phyloP scores from a whole-genome alignment of 495 filamentous ascomycete species.

The Usnea hakonensis region DNA sequence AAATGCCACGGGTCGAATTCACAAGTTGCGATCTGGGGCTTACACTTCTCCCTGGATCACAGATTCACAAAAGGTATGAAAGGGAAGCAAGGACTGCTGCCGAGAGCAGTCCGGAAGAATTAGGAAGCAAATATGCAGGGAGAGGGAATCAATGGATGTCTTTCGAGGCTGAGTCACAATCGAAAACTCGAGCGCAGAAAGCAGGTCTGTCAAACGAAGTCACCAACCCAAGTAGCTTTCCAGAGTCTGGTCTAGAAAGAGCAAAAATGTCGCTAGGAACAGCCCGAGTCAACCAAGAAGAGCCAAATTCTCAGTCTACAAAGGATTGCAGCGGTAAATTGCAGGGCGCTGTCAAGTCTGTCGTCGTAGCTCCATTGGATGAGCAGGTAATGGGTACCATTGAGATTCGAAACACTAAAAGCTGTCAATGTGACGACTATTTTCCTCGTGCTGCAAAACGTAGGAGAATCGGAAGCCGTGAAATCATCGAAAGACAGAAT shows the following conservation, averaged over 20 bases:
- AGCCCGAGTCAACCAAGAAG: background rate
- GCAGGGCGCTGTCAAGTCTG: background rate
- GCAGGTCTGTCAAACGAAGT: background rate
- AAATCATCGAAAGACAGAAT: background rate
- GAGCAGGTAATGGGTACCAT: background rate
- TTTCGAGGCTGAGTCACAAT: background rate
- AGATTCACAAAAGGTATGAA: slow-evolving; percentile 25
- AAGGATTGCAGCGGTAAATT: background rate
- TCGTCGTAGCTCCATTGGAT: background rate
- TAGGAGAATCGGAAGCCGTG: background rate
- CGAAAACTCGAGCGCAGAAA: background rate
- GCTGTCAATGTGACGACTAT: background rate
- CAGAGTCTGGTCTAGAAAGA: background rate
- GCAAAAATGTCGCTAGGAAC: background rate
- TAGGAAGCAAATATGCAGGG: background rate
- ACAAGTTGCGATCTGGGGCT: slow-evolving; percentile 37
- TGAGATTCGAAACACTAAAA: background rate
- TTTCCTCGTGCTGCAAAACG: background rate
- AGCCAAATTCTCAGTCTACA: background rate
- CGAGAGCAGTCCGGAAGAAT: background rate
- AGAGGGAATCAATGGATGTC: background rate
- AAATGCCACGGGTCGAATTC: slow-evolving; percentile 17
- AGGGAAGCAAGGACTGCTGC: background rate
- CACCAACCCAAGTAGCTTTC: background rate
- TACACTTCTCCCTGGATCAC: slow-evolving; percentile 38